These are phyloP conservation scores for Alternaria arbusti DNA, from an alignment of 2,329 filamentous ascomycete genomes.

Conservation along the genomic window DNA sequence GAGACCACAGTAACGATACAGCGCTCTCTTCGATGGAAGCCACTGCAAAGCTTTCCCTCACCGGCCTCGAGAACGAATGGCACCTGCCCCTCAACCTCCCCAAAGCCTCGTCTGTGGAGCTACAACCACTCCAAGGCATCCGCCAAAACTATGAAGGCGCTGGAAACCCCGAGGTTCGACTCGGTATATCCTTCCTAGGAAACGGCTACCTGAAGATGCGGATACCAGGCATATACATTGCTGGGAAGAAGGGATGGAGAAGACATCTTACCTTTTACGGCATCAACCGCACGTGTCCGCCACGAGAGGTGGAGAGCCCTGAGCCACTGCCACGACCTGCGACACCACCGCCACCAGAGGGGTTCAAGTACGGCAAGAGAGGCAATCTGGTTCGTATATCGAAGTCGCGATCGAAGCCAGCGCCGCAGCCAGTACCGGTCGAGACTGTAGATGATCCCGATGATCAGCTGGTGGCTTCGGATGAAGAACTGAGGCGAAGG, in stretches of 20 bases:
- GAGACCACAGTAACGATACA: accelerated
- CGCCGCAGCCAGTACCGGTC: neutral
- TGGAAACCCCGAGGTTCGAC: neutral
- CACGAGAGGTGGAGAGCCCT: neutral
- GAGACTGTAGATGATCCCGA: too few relatives aligned
- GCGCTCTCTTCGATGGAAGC: neutral
- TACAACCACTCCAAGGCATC: neutral
- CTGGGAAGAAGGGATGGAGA: neutral
- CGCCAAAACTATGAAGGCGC: neutral
- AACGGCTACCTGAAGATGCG: neutral
- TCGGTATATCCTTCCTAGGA: neutral
- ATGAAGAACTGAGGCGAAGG: neutral
- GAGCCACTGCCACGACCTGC: neutral
- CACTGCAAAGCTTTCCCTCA: neutral
- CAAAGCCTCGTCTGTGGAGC: neutral
- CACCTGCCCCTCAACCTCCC: neutral
- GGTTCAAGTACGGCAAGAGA: neutral
- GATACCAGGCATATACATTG: neutral
- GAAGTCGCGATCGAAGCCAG: neutral
- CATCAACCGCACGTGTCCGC: neutral
- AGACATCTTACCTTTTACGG: neutral
- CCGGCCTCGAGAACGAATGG: neutral
- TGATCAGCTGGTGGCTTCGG: neutral
- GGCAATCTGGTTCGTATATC: neutral
- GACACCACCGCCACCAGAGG: neutral